Evolutionary conservation across 2,329 filamentous ascomycete genomes (phyloP).

Genomic region (Phialocephala sp.): DNA sequence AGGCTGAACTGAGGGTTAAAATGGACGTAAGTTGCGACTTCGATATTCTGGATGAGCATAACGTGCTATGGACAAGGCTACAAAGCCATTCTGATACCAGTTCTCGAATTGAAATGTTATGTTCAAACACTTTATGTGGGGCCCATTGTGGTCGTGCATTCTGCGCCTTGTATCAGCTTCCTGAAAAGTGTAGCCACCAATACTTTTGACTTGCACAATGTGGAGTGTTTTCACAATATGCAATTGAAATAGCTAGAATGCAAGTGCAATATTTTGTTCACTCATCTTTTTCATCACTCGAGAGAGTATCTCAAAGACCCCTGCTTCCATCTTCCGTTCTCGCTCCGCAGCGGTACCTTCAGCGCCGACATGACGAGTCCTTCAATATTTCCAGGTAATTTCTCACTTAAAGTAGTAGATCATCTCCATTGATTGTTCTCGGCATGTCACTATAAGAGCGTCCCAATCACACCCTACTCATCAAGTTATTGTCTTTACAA

Average conservation of each 20-base stretch:
- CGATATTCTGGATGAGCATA: not conserved
- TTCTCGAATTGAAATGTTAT: not conserved
- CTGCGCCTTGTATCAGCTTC: not conserved
- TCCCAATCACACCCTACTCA: too few relatives aligned
- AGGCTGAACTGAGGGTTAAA: not conserved
- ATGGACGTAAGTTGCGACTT: constrained; percentile 6
- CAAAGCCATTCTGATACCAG: constrained; percentile 4
- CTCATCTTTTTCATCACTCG: too few relatives aligned
- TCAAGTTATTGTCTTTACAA: too few relatives aligned
- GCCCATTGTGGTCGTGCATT: not conserved
- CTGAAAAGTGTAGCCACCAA: not conserved
- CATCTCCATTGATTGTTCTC: too few relatives aligned
- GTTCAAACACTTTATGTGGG: not conserved
- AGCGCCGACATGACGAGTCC: too few relatives aligned
- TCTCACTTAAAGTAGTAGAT: too few relatives aligned
- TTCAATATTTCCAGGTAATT: too few relatives aligned
- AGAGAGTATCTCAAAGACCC: too few relatives aligned
- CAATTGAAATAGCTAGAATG: not conserved
- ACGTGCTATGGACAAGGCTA: constrained; percentile 3
- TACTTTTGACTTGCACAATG: not conserved
- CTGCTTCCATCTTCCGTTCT: too few relatives aligned
- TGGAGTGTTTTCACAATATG: not conserved
- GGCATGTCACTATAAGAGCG: too few relatives aligned
- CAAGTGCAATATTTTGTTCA: too few relatives aligned
- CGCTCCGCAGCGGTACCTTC: too few relatives aligned